phyloP scores from a whole-genome alignment of 345 rosid genomes.

The Hibiscus mutabilis region DNA sequence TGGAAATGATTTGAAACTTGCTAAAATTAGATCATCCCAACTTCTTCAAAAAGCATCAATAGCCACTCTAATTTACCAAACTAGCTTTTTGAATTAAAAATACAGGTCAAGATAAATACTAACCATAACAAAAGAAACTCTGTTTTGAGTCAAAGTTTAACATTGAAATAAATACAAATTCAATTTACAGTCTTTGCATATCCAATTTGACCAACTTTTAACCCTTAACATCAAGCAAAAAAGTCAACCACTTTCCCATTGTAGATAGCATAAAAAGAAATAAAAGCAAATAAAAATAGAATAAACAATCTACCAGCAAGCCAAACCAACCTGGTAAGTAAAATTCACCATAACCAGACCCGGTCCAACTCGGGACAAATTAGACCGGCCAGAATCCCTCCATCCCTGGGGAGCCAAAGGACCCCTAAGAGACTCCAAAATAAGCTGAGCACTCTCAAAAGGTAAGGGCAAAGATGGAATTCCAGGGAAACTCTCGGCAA shows the following conservation, averaged over 20 bases:
- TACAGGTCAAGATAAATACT: neutral
- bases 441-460: slow-evolving; percentile 50
- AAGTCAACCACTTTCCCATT: slow-evolving; percentile 9
- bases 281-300: neutral
- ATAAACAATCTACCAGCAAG: slow-evolving; percentile 5
- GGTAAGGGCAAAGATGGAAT: slow-evolving; percentile 82
- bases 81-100: neutral
- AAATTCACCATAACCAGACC: slow-evolving; percentile 64
- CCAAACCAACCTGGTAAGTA: slow-evolving; percentile 55
- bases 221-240: neutral
- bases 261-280: neutral
- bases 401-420: slow-evolving; percentile 47
- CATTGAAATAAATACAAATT: neutral
- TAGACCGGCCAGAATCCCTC: slow-evolving; percentile 37
- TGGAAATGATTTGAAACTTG: slow-evolving; percentile 1
- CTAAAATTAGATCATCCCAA: neutral
- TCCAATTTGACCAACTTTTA: slow-evolving; percentile 11
- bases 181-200: neutral
- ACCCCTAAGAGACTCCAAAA: slow-evolving; percentile 62
- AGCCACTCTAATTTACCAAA: neutral
- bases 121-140: neutral
- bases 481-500: slow-evolving; percentile 51
- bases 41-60: neutral
- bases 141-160: neutral
- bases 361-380: slow-evolving; percentile 51